phyloP scores from a whole-genome alignment of 495 filamentous ascomycete species.

The Penicillium riverlandense region DNA sequence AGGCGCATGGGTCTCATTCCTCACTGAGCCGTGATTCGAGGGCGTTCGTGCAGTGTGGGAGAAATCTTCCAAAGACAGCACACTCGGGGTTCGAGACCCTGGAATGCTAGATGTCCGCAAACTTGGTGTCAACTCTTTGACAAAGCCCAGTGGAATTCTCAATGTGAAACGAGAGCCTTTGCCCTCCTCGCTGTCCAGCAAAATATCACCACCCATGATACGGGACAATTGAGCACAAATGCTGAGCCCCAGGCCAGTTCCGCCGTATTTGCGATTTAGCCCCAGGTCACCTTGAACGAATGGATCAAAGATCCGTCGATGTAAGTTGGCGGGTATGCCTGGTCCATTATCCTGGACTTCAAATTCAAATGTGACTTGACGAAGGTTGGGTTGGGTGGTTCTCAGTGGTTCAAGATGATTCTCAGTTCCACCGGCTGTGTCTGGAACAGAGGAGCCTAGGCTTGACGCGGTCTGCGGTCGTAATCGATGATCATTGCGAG shows the following conservation, averaged over 20 bases:
- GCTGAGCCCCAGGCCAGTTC: slow-evolving; percentile 83
- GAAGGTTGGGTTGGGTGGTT: slow-evolving; percentile 40
- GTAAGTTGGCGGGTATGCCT: slow-evolving; percentile 73
- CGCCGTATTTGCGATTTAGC: slow-evolving; percentile 82
- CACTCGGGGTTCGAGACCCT: slow-evolving; percentile 20
- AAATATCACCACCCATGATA: slow-evolving; percentile 74
- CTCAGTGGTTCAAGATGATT: slow-evolving; percentile 25
- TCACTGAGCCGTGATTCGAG: slow-evolving; percentile 15
- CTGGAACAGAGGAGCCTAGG: slow-evolving; percentile 1
- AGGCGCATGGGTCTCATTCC: slow-evolving; percentile 6
- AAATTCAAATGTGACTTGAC: slow-evolving; percentile 68
- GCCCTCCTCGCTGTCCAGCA: slow-evolving; percentile 65
- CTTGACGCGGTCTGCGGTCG: slow-evolving; percentile 5
- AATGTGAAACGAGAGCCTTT: slow-evolving; percentile 77
- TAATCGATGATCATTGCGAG: slow-evolving; percentile 1
- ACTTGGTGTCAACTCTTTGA: slow-evolving; percentile 57
- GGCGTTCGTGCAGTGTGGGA: slow-evolving; percentile 21
- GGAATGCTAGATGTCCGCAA: slow-evolving; percentile 17
- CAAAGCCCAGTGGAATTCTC: slow-evolving; percentile 73
- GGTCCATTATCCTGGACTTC: slow-evolving; percentile 86
- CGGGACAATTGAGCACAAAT: slow-evolving; percentile 81
- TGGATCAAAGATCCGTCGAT: slow-evolving; percentile 81
- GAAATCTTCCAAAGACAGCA: slow-evolving; percentile 20
- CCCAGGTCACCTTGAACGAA: slow-evolving; percentile 90
- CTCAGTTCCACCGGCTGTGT: slow-evolving; percentile 1